Conservation (phyloP, 2,329 filamentous ascomycete genomes). For the Nemania bipapillata region DNA sequence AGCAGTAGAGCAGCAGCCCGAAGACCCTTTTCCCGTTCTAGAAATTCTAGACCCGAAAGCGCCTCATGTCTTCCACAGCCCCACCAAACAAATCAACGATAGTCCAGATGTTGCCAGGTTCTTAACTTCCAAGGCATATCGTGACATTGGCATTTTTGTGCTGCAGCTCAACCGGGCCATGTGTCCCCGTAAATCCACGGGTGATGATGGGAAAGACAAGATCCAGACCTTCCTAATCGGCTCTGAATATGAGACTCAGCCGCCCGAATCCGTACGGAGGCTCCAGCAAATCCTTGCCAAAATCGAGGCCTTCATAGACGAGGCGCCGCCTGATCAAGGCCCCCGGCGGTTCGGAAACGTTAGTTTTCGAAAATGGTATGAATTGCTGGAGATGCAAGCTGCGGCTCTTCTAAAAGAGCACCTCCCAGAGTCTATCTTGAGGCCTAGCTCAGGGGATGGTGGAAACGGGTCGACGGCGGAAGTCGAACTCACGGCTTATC, state of each 20-base stretch:
- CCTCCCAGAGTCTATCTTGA: conserved; percentile 58
- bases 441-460: conserved; percentile 36
- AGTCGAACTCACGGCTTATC: conserved; percentile 79
- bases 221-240: conserved; percentile 63
- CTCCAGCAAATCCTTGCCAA: conserved; percentile 74
- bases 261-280: conserved; percentile 66
- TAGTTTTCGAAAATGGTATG: conserved; percentile 86
- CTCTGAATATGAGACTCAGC: conserved; percentile 57
- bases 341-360: conserved; percentile 92
- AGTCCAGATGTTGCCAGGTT: conserved; percentile 84
- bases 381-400: conserved; percentile 70
- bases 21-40: conserved; percentile 52
- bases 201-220: conserved; percentile 53
- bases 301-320: conserved; percentile 74
- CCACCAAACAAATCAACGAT: conserved; percentile 85
- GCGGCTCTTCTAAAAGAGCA: conserved; percentile 66
- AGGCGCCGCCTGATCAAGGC: conserved; percentile 84
- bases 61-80: conserved; percentile 70
- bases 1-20: conserved; percentile 25
- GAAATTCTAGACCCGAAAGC: conserved; percentile 60
- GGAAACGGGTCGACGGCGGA: conserved; percentile 59
- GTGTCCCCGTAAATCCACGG: conserved; percentile 71
- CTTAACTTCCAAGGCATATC: conserved; percentile 82
- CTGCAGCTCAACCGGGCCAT: conserved; percentile 90
- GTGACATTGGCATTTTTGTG: conserved; percentile 86